phyloP scores from a whole-genome alignment of 441 rosid species.

The Gossypium davidsonii region DNA sequence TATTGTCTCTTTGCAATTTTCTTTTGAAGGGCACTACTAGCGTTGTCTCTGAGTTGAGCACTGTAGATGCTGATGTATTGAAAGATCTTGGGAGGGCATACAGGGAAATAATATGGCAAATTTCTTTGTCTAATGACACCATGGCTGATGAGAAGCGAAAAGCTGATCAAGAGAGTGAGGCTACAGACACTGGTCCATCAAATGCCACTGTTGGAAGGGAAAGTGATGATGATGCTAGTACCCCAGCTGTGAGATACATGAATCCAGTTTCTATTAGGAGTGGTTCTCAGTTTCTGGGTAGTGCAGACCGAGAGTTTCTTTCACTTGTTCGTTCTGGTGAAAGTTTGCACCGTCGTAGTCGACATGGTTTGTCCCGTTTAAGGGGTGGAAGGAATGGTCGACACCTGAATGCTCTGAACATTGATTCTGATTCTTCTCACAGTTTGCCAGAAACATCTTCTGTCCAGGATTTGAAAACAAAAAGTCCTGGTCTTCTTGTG shows the following conservation, averaged over 20 bases:
- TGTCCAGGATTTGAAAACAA: conserved; percentile 62
- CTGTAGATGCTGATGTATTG: conserved; percentile 88
- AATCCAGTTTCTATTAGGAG: conserved; percentile 71
- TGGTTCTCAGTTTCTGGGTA: conserved; percentile 71
- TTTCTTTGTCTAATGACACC: conserved; percentile 65
- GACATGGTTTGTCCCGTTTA: conserved; percentile 78
- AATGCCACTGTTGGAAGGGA: conserved; percentile 70
- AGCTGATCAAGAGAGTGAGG: conserved; percentile 54
- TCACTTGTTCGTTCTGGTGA: conserved; percentile 80
- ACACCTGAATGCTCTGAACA: conserved; percentile 68
- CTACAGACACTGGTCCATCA: conserved; percentile 52
- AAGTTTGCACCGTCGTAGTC: conserved; percentile 72
- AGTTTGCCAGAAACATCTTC: conserved; percentile 54
- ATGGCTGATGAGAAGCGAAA: conserved; percentile 62
- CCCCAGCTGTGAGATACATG: conserved; percentile 67
- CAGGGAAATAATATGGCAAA: conserved; percentile 78
- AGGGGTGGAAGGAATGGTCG: conserved; percentile 90
- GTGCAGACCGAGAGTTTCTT: conserved; percentile 73
- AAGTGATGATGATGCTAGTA: conserved; percentile 71
- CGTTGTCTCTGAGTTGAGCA: conserved; percentile 74
- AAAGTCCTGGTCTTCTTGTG: conserved; percentile 69
- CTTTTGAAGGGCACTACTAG: conserved; percentile 74
- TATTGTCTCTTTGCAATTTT: conserved; percentile 69
- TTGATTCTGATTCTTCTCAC: conserved; percentile 59
- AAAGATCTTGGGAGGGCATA: conserved; percentile 77